phyloP scores from a whole-genome alignment of 2,329 filamentous ascomycete species.

The Colletotrichum sp. region DNA sequence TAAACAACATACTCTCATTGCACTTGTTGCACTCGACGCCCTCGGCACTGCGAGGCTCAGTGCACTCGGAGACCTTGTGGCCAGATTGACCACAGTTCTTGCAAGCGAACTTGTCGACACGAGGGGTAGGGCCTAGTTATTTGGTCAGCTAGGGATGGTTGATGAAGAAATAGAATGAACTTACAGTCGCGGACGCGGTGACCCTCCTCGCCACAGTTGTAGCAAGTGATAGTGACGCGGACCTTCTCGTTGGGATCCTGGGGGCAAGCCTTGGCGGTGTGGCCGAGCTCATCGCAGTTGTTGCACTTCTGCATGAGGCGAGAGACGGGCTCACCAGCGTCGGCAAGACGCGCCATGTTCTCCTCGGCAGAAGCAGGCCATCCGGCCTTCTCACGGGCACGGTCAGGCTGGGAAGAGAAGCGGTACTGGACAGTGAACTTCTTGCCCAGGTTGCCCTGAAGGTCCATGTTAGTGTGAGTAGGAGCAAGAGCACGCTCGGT shows the following conservation, averaged over 20 bases:
- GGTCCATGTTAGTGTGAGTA: constrained; percentile 73
- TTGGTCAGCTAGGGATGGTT: background rate
- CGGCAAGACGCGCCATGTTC: constrained; percentile 66
- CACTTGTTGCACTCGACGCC: constrained; percentile 72
- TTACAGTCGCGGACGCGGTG: constrained; percentile 74
- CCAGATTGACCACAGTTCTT: constrained; percentile 68
- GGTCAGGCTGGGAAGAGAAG: constrained; percentile 60
- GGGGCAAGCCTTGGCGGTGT: constrained; percentile 64
- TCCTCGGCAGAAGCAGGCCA: constrained; percentile 66
- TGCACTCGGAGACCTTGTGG: constrained; percentile 55
- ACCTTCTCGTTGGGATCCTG: constrained; percentile 58
- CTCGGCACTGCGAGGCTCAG: constrained; percentile 65
- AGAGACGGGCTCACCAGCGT: constrained; percentile 69
- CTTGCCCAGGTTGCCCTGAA: constrained; percentile 71
- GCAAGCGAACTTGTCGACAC: constrained; percentile 69
- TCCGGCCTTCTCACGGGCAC: constrained; percentile 60
- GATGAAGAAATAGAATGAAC: constrained; percentile 25
- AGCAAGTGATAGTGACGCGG: constrained; percentile 60
- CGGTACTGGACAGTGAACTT: constrained; percentile 70
- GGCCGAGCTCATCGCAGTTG: constrained; percentile 70
- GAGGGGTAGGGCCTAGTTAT: constrained; percentile 57
- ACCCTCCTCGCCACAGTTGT: constrained; percentile 67
- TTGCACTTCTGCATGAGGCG: constrained; percentile 63
- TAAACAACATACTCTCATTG: constrained; percentile 55
- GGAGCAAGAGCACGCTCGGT: constrained; percentile 59